A percentile compares a stretch with the other conserved stretches of the same genome.
phyloP scores from a whole-genome alignment of 1,284 basidiomycete species.

The Pyrrhoderma lamaoense region DNA sequence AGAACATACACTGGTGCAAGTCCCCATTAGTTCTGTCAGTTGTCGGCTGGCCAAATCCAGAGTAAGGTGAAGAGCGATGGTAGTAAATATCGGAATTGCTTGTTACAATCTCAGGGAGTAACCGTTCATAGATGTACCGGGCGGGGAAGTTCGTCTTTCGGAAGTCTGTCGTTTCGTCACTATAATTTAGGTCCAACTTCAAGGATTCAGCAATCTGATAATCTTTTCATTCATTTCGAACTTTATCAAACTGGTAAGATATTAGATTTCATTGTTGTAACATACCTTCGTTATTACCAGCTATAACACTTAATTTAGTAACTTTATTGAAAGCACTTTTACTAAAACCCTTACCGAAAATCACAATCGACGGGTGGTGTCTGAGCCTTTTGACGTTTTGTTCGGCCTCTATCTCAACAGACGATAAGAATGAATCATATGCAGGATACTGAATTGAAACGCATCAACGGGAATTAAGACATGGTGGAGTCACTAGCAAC shows the following conservation, averaged over 20 bases:
- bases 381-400: conserved; percentile 36
- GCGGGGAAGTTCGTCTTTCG: conserved; percentile 80
- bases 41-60: conserved; percentile 66
- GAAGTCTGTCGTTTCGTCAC: conserved; percentile 74
- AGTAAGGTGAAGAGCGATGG: conserved; percentile 82
- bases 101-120: conserved; percentile 67
- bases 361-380: conserved; percentile 55
- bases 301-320: conserved; percentile 29
- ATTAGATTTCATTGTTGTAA: background rate
- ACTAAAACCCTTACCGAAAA: conserved; percentile 52
- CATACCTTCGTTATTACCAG: conserved; percentile 83
- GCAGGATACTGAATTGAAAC: conserved; percentile 35
- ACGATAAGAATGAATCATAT: conserved; percentile 33
- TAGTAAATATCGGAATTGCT: conserved; percentile 65
- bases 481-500: conserved; percentile 9
- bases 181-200: conserved; percentile 74
- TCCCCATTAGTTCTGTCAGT: conserved; percentile 76
- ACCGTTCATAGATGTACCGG: conserved; percentile 79
- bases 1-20: conserved; percentile 69
- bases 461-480: background rate
- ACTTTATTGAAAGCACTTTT: conserved; percentile 7
- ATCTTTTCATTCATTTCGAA: conserved; percentile 34
- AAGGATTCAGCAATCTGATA: conserved; percentile 76
- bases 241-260: background rate
- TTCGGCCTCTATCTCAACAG: conserved; percentile 36